phyloP scores from a whole-genome alignment of 2,329 filamentous ascomycete species.

The Corynespora cassiicola region DNA sequence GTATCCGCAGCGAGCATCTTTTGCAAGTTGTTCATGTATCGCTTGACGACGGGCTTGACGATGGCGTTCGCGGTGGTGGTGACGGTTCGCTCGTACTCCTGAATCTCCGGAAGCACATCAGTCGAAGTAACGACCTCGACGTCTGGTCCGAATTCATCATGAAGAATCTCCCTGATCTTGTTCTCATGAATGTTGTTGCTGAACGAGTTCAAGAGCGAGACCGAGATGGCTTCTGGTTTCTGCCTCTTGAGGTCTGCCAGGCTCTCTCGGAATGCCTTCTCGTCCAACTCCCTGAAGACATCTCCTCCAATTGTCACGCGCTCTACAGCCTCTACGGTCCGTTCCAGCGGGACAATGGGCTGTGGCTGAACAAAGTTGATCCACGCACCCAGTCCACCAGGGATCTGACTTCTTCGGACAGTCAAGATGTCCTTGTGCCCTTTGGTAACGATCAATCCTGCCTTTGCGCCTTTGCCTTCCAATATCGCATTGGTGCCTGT shows the following conservation, averaged over 20 bases:
- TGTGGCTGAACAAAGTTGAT: slow-evolving; percentile 56
- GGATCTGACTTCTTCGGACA: slow-evolving; percentile 57
- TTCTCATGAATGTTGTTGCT: slow-evolving; percentile 52
- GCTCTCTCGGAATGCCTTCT: slow-evolving; percentile 44
- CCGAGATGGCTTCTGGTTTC: slow-evolving; percentile 53
- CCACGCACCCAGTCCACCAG: slow-evolving; percentile 58
- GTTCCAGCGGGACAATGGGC: slow-evolving; percentile 57
- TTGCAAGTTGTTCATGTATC: slow-evolving; percentile 51
- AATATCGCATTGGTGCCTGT: slow-evolving; percentile 59
- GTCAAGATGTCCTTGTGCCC: slow-evolving; percentile 59
- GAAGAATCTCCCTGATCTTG: slow-evolving; percentile 46
- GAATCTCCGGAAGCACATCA: slow-evolving; percentile 55
- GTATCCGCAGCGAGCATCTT: slow-evolving; percentile 50
- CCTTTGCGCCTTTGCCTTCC: slow-evolving; percentile 57
- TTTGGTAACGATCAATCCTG: slow-evolving; percentile 55
- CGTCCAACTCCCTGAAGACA: slow-evolving; percentile 49
- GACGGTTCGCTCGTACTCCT: slow-evolving; percentile 58
- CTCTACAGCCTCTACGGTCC: slow-evolving; percentile 54
- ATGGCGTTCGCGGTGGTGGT: slow-evolving; percentile 57
- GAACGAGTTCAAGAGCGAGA: slow-evolving; percentile 57
- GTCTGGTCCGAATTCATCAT: slow-evolving; percentile 51
- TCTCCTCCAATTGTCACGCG: slow-evolving; percentile 53
- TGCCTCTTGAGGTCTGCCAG: slow-evolving; percentile 49
- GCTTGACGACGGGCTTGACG: slow-evolving; percentile 56
- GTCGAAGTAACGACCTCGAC: slow-evolving; percentile 55